Conservation (phyloP, 140 eudicot genomes). For the Anethum foeniculum region DNA sequence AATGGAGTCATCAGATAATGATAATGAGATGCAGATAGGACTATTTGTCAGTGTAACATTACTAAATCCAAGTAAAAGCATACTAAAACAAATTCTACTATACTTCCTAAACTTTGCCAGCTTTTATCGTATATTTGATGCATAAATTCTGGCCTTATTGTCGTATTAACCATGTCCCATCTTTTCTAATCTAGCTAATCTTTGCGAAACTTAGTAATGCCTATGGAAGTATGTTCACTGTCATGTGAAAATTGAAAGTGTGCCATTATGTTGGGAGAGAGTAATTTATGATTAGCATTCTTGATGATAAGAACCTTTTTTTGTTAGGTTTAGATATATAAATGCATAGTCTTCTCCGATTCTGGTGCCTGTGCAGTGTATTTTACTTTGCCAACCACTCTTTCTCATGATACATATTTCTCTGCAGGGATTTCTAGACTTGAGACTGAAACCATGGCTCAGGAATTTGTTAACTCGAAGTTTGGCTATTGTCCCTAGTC, state of each 20-base stretch:
- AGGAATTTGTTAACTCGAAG: conserved; percentile 73
- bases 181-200: not conserved
- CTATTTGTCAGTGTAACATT: not conserved
- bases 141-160: not conserved
- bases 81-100: not conserved
- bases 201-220: not conserved
- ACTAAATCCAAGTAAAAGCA: not conserved
- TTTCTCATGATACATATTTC: not conserved
- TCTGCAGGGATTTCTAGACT: conserved; percentile 80
- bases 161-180: not conserved
- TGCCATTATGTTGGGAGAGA: not conserved
- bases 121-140: not conserved
- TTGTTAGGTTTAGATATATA: not conserved
- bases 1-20: not conserved
- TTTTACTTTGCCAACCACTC: not conserved
- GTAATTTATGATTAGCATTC: not conserved
- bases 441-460: conserved; percentile 89
- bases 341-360: not conserved
- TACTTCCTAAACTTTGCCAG: not conserved
- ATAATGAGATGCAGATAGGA: not conserved
- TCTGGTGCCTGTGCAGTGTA: not conserved
- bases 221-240: not conserved
- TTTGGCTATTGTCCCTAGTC: conserved; percentile 91
- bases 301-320: not conserved
- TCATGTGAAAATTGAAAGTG: not conserved